Evolutionary conservation across 208 protist genomes (phyloP), one percentile per base, ranked within the genome.

Genomic region (Trypanosoma rangeli): DNA sequence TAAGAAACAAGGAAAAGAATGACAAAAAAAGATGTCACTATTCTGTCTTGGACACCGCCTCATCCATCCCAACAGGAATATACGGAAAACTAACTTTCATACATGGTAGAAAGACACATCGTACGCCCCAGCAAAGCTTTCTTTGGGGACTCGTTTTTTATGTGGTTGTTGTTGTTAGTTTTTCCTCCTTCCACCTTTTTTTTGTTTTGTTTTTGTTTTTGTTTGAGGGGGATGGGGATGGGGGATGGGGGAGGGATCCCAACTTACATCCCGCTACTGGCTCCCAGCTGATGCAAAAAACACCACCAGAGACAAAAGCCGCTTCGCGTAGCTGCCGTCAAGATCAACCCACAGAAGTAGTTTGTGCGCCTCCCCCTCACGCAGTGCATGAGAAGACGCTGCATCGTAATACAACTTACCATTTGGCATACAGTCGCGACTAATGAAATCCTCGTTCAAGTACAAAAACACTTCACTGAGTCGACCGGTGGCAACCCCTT

Each of bases 381-480:
- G 50, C 33, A 78, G 65, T 49, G 61, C 74, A 53, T 67, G 66
- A 44, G 73, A 85, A 46, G 67, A 67, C 37, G 22, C 33, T 0
- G 42, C 39, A 46, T 92, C 86, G 67, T 84, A 85, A 39, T 80
- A 61, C 5, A 87, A 24, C 35, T 73, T 71, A 29, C 68, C 70
- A 54, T 64, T 60, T 37, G 78, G 74, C 31, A 74, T 26, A 50
- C 73, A 77, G 64, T 92, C 86, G 15, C 66, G 54, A 61, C 80
- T 89, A 56, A 86, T 68, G 35, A 86, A 57, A 20, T 70, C 69
- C 31, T 67, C 66, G 5, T 58, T 61, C 24, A 60, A 73, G 56
- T 69, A 63, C 18, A 69, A 85, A 16, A 99, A 59, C 48, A 73
- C 59, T 68, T 95, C 97, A 72, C 97, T 96, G 18, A 71, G 65